phyloP scores from a whole-genome alignment of 2,329 filamentous ascomycete species.

The Apiospora malaysiana region DNA sequence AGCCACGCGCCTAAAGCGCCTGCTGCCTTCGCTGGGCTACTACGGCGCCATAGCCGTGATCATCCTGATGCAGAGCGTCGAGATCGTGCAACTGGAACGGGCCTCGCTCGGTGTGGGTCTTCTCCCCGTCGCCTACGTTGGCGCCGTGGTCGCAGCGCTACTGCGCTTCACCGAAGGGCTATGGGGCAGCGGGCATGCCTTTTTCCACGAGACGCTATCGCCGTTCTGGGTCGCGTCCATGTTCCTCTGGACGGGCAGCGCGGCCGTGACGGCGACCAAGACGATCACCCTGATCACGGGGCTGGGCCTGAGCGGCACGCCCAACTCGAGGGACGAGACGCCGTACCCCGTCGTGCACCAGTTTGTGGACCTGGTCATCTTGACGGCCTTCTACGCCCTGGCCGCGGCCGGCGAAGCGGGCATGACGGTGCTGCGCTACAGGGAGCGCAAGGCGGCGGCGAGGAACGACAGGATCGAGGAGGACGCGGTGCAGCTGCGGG shows the following conservation, averaged over 20 bases:
- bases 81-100: conserved; percentile 31
- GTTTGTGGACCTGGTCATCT: conserved; percentile 33
- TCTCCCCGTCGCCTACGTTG: conserved; percentile 28
- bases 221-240: conserved; percentile 29
- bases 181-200: conserved; percentile 26
- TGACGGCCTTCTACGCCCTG: conserved; percentile 30
- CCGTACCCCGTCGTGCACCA: conserved; percentile 34
- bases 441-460: conserved; percentile 13
- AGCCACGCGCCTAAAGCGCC: conserved; percentile 27
- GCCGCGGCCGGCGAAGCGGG: conserved; percentile 28
- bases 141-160: conserved; percentile 26
- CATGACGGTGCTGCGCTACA: conserved; percentile 19
- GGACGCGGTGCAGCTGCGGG: conserved; percentile 23
- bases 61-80: conserved; percentile 34
- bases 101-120: conserved; percentile 23
- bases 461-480: conserved; percentile 8
- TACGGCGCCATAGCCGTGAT: conserved; percentile 33
- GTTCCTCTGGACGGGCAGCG: conserved; percentile 33
- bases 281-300: conserved; percentile 25
- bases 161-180: conserved; percentile 30
- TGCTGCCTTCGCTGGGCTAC: conserved; percentile 29
- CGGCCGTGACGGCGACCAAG: conserved; percentile 33
- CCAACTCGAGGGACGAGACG: conserved; percentile 25
- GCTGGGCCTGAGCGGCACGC: conserved; percentile 24
- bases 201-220: not conserved